A percentile compares a stretch with the other conserved stretches of the same genome.
Evolutionary conservation across 371 early-diverging fungal genomes (phyloP).

Genomic region (Apophysomyces trapeziformis): DNA sequence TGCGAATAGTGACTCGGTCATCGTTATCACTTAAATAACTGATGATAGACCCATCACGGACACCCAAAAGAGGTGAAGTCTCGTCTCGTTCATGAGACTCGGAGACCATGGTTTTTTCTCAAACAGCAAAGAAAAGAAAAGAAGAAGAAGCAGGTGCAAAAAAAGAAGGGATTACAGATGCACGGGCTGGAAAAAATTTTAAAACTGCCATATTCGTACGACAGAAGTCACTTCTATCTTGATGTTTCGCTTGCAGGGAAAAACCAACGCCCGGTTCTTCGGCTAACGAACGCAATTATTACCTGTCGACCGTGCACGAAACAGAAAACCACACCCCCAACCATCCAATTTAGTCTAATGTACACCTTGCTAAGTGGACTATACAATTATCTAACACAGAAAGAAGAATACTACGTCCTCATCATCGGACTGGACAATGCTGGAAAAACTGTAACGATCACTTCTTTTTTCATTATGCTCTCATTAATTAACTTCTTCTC

Average conservation of each 20-base stretch:
- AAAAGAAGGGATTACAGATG: not conserved
- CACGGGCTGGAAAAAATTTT: not conserved
- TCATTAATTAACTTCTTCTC: not conserved
- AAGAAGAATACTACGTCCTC: slow-evolving; percentile 92
- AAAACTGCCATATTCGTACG: not conserved
- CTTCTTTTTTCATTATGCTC: not conserved
- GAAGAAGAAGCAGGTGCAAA: slow-evolving; percentile 9
- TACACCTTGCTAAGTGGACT: slow-evolving; percentile 90
- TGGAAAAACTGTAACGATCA: slow-evolving; percentile 86
- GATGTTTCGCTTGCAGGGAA: not conserved
- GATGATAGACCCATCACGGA: slow-evolving; percentile 9
- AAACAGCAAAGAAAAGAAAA: slow-evolving; percentile 16
- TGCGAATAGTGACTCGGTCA: slow-evolving; percentile 35
- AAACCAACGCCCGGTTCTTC: slow-evolving; percentile 7
- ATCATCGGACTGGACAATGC: slow-evolving; percentile 96
- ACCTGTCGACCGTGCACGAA: not conserved
- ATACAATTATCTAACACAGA: slow-evolving; percentile 82
- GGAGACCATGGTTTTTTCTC: not conserved
- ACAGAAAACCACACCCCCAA: not conserved
- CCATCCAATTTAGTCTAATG: slow-evolving; percentile 53
- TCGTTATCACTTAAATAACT: slow-evolving; percentile 18
- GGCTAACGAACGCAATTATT: not conserved
- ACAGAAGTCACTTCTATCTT: not conserved
- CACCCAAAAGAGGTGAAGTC: slow-evolving; percentile 34
- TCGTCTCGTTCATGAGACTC: slow-evolving; percentile 23